Percentiles rank a stretch among this genome's conserved stretches.
Conservation (phyloP, 2,329 filamentous ascomycete species). For the Knufia petricola region DNA sequence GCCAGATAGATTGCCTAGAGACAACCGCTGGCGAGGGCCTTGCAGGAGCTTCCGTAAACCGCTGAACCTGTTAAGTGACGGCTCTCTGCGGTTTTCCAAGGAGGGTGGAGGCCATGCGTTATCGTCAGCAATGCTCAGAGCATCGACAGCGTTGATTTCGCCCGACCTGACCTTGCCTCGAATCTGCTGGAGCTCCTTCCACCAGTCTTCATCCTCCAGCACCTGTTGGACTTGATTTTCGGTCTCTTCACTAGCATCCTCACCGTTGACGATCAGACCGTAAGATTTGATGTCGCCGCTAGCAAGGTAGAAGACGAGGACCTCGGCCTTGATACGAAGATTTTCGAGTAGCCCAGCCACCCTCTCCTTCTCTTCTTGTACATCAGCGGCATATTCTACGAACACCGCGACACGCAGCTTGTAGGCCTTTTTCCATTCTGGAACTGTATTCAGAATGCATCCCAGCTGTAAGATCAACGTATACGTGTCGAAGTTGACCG, state of each 20-base stretch:
- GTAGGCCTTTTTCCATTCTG: slow-evolving; percentile 67
- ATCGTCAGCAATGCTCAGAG: slow-evolving; percentile 36
- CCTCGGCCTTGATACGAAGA: slow-evolving; percentile 67
- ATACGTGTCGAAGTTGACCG: slow-evolving; percentile 87
- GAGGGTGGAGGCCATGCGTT: slow-evolving; percentile 45
- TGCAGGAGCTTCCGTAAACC: slow-evolving; percentile 54
- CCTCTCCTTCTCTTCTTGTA: slow-evolving; percentile 64
- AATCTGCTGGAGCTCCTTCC: slow-evolving; percentile 59
- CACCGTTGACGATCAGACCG: slow-evolving; percentile 67
- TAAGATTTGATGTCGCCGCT: slow-evolving; percentile 64
- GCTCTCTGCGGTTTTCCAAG: slow-evolving; percentile 39
- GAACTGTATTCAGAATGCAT: slow-evolving; percentile 72
- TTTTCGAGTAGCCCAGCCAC: slow-evolving; percentile 69
- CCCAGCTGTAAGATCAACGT: slow-evolving; percentile 78
- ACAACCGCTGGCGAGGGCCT: slow-evolving; percentile 46
- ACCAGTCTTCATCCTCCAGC: slow-evolving; percentile 68
- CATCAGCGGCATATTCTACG: slow-evolving; percentile 78
- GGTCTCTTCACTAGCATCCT: slow-evolving; percentile 44
- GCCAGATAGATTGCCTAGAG: slow-evolving; percentile 38
- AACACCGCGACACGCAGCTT: slow-evolving; percentile 71
- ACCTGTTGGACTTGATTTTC: slow-evolving; percentile 55
- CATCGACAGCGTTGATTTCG: slow-evolving; percentile 32
- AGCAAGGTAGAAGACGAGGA: slow-evolving; percentile 73
- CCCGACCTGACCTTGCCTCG: slow-evolving; percentile 25
- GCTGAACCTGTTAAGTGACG: slow-evolving; percentile 41